Evolutionary conservation across 768 basidiomycete species (phyloP).

Genomic region (Tulasnella sp.): DNA sequence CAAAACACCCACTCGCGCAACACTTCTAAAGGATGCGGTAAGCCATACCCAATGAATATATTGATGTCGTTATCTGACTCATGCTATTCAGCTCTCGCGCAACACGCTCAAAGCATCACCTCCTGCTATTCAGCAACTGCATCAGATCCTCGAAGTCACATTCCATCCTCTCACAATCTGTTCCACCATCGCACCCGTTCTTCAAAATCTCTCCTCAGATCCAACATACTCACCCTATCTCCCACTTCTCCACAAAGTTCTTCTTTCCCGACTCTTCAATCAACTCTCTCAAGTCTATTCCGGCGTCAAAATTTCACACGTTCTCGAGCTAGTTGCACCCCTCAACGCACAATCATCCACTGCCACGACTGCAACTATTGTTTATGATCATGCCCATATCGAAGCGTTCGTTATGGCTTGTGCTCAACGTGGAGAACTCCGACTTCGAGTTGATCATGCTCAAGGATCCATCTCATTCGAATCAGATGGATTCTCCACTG

Average conservation of each 20-base stretch:
- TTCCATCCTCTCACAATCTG: slow-evolving; percentile 88
- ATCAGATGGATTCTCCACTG: slow-evolving; percentile 49
- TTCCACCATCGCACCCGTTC: slow-evolving; percentile 60
- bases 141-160: slow-evolving; percentile 79
- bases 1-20: slow-evolving; percentile 74
- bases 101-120: slow-evolving; percentile 75
- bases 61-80: slow-evolving; percentile 15
- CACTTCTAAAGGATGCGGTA: slow-evolving; percentile 77
- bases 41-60: slow-evolving; percentile 23
- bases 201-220: slow-evolving; percentile 44
- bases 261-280: slow-evolving; percentile 79
- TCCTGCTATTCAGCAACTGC: slow-evolving; percentile 56
- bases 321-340: slow-evolving; percentile 69
- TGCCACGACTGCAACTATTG: slow-evolving; percentile 16
- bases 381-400: slow-evolving; percentile 58
- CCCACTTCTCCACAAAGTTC: slow-evolving; percentile 77
- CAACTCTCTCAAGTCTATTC: slow-evolving; percentile 90
- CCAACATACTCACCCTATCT: slow-evolving; percentile 67
- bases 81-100: slow-evolving; percentile 48
- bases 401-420: slow-evolving; percentile 93
- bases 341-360: slow-evolving; percentile 34
- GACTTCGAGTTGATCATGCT: slow-evolving; percentile 79
- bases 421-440: slow-evolving; percentile 73
- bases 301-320: slow-evolving; percentile 62
- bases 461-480: slow-evolving; percentile 73